Evolutionary conservation across 208 protist genomes (phyloP).

Genomic region (Novymonas esmeraldas): DNA sequence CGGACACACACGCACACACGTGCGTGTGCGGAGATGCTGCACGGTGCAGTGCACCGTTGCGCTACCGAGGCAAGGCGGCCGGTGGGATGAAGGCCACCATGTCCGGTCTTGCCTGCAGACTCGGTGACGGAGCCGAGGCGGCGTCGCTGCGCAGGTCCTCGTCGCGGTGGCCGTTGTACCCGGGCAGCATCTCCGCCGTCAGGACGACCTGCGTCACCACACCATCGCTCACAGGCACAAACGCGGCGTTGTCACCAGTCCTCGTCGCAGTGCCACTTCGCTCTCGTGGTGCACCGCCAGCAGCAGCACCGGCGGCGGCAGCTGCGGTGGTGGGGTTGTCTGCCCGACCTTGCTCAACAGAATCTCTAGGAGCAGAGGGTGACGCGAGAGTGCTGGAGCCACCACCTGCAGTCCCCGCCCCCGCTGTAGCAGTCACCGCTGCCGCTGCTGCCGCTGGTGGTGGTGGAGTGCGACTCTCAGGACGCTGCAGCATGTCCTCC

Average conservation of each 20-base stretch:
- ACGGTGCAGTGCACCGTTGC: no score
- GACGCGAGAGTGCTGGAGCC: no score
- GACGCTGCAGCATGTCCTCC: conserved; percentile 45
- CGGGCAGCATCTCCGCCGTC: conserved; percentile 31
- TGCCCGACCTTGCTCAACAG: no score
- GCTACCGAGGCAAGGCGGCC: conserved; percentile 5
- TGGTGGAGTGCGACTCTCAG: neutral
- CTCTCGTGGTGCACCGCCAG: neutral
- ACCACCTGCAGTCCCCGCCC: no score
- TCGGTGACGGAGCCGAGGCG: conserved; percentile 19
- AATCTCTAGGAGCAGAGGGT: no score
- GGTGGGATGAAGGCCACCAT: conserved; percentile 22
- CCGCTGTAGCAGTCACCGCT: conserved; percentile 4
- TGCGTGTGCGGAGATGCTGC: no score
- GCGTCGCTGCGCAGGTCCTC: conserved; percentile 8
- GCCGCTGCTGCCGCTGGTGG: neutral
- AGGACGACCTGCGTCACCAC: conserved; percentile 19
- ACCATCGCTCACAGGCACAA: conserved; percentile 23
- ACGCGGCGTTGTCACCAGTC: conserved; percentile 6
- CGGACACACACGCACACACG: neutral
- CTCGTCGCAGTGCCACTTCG: neutral
- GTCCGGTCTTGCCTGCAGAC: conserved; percentile 23
- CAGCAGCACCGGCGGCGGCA: no score
- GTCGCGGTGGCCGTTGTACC: conserved; percentile 15
- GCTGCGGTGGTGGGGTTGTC: no score